These are phyloP conservation scores for Clarireedia homoeocarpa DNA, from an alignment of 2,329 filamentous ascomycete genomes.

Conservation along the genomic window DNA sequence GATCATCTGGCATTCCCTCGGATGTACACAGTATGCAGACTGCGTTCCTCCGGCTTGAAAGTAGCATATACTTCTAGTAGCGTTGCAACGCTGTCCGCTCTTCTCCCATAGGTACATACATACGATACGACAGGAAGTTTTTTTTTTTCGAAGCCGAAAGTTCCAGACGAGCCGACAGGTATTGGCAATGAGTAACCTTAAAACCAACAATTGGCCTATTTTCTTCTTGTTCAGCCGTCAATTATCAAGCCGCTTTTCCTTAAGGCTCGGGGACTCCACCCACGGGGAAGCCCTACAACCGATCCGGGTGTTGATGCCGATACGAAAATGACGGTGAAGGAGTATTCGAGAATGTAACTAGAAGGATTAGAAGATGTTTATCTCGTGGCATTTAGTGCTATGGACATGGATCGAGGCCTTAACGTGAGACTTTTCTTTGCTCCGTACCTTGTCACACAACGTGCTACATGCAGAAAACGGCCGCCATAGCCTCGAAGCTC, in stretches of 20 bases:
- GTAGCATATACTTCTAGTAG: no score
- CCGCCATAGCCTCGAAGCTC: background rate
- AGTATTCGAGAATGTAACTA: background rate
- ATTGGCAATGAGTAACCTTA: no score
- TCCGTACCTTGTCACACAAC: constrained; percentile 3
- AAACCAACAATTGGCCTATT: no score
- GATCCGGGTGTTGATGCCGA: background rate
- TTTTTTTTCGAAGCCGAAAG: background rate
- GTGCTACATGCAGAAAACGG: constrained; percentile 8
- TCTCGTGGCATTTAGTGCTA: constrained; percentile 4
- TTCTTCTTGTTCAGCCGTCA: no score
- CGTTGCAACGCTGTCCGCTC: no score
- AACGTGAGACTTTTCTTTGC: background rate
- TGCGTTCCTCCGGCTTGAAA: no score
- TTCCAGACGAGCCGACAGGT: no score
- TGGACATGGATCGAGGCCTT: background rate
- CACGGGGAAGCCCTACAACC: background rate
- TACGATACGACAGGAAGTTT: no score
- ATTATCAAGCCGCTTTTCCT: no score
- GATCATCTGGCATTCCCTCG: background rate
- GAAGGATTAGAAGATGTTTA: background rate
- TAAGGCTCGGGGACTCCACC: background rate
- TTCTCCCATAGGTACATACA: no score
- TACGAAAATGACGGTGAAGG: constrained; percentile 5
- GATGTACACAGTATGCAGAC: background rate